Percentiles rank a stretch among this genome's conserved stretches.
phyloP scores from a whole-genome alignment of 2,329 filamentous ascomycete genomes.

The Colletotrichum sp. region DNA sequence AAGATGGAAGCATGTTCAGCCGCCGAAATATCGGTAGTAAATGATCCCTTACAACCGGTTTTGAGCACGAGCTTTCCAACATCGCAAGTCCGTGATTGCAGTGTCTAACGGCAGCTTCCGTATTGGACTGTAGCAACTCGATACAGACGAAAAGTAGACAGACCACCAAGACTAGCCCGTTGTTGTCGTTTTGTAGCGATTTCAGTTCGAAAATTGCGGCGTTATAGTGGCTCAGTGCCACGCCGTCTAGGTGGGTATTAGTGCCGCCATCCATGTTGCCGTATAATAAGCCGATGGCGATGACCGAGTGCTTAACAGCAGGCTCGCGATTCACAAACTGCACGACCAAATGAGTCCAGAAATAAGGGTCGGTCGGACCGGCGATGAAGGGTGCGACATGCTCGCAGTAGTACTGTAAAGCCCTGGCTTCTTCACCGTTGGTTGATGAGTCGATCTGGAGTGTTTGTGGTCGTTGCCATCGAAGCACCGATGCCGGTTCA shows the following conservation, averaged over 20 bases:
- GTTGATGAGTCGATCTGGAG: not conserved
- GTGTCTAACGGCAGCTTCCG: not conserved
- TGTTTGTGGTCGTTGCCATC: not conserved
- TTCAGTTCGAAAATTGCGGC: not conserved
- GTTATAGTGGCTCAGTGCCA: conserved; percentile 22
- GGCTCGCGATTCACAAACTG: conserved; percentile 9
- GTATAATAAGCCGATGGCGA: conserved; percentile 23
- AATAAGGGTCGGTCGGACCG: conserved; percentile 8
- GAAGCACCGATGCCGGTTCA: not conserved
- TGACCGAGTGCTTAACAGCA: not conserved
- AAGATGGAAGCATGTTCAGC: not conserved
- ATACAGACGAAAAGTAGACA: not conserved
- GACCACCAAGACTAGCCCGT: not conserved
- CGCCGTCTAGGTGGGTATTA: not conserved
- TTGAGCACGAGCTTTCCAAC: not conserved
- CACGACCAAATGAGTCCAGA: conserved; percentile 18
- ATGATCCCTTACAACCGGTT: not conserved
- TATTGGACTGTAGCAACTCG: not conserved
- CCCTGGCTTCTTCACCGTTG: not conserved
- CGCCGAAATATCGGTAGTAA: not conserved
- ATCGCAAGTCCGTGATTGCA: conserved; percentile 1
- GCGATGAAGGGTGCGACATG: conserved; percentile 7
- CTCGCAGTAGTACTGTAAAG: not conserved
- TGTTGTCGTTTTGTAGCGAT: not conserved
- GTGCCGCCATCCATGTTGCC: not conserved